Base-by-base conservation (phyloP, 768 basidiomycete genomes). In the Russula vinacea region DNA sequence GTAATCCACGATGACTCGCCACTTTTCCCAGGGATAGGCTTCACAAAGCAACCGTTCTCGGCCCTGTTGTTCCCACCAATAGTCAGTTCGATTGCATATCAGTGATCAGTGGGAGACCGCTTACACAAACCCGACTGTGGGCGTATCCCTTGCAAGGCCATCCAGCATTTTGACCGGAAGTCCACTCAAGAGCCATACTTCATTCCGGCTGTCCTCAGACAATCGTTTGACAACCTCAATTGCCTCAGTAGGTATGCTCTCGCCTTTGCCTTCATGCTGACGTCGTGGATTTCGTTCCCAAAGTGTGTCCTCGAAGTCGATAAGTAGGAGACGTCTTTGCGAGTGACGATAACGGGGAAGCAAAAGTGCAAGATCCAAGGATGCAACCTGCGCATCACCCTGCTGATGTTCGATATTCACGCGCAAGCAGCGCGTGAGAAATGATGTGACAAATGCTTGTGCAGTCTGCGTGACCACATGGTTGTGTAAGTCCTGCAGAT, bases 401-500 rank as follows among this genome's bases (percentile, higher is more conserved):
- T 76, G 76, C 24, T 77, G 76, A 66, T 90, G 89, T 65, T 92
- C 89, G 11, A 84, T 82, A 71, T 90, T 81, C 37, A 87, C 84
- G 53, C 90, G 87, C 32, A 91, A 71, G 69, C 84, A 86, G 17
- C 91, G 83, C 6, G 82, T 86, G 66, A 93, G 82, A 83, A 93
- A 93, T 5, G 85, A 82, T 3, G 81, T 89, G 47, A 88, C 87
- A 73, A 93, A 94, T 0, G 88, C 80, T 70, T 94, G 92, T 0
- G 92, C 91, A 0, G 89, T 92, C 72, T 94, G 93, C 0, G 89
- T 89, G 14, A 85, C 84, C 56, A 94, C 92, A 67, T 94, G 92
- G 65, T 83, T 85, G 73, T 94, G 90, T 0, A 94, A 78, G 63
- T 94, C 92, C 80, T 76, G 47, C 24, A 52, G 0, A 16, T 53